Evolutionary conservation across 345 rosid genomes (phyloP).

Genomic region (Anastatica hierochuntica): DNA sequence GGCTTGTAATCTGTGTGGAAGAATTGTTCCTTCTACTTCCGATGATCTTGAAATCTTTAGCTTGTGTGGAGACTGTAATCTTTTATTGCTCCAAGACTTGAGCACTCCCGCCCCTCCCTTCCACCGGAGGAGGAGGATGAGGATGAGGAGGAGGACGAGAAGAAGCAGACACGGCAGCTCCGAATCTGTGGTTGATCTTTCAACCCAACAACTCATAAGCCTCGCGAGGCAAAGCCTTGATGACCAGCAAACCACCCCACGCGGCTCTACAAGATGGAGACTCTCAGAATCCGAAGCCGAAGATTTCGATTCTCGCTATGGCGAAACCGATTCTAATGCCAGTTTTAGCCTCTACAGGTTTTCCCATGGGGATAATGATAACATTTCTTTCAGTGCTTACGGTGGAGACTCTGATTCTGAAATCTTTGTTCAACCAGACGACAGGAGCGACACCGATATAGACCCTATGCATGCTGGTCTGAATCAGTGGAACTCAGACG

Average conservation of each 20-base stretch:
- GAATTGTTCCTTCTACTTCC: slow-evolving; percentile 33
- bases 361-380: slow-evolving; percentile 53
- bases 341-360: slow-evolving; percentile 41
- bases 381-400: slow-evolving; percentile 52
- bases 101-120: slow-evolving; percentile 39
- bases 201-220: slow-evolving; percentile 51
- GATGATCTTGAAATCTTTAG: slow-evolving; percentile 35
- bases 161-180: slow-evolving; percentile 49
- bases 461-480: slow-evolving; percentile 91
- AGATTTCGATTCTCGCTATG: slow-evolving; percentile 29
- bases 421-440: slow-evolving; percentile 35
- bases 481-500: slow-evolving; percentile 65
- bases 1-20: slow-evolving; percentile 50
- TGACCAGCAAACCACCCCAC: slow-evolving; percentile 29
- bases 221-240: slow-evolving; percentile 42
- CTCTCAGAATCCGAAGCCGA: slow-evolving; percentile 78
- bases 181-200: slow-evolving; percentile 48
- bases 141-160: slow-evolving; percentile 37
- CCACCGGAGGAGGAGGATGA: slow-evolving; percentile 16
- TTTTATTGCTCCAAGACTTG: slow-evolving; percentile 59
- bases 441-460: slow-evolving; percentile 59
- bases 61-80: slow-evolving; percentile 76
- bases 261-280: slow-evolving; percentile 61
- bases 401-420: slow-evolving; percentile 82
- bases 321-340: slow-evolving; percentile 57